phyloP scores from a whole-genome alignment of 257 asterid species.

The Salvia rosmarinus region DNA sequence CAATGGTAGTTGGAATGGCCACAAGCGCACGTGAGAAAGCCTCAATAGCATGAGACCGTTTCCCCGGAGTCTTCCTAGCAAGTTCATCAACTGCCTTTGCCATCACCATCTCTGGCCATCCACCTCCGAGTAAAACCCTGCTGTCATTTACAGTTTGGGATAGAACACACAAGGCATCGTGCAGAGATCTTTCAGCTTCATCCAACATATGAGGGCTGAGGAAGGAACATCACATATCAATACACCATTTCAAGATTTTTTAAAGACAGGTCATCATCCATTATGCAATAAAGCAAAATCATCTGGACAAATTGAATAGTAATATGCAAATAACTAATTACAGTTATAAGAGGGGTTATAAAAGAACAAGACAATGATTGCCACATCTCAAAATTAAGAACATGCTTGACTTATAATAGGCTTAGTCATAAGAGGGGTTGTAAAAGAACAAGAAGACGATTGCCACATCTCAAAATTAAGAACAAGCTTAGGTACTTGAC shows the following conservation, averaged over 20 bases:
- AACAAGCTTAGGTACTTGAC: background rate
- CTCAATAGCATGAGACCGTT: constrained; percentile 87
- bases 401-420: too few species aligned
- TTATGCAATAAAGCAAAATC: background rate
- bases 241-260: background rate
- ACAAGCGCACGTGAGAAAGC: constrained; percentile 85
- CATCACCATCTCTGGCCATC: constrained; percentile 98
- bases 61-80: constrained; percentile 86
- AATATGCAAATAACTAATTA: background rate
- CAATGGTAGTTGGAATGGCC: constrained; percentile 86
- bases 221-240: constrained; percentile 1
- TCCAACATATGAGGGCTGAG: constrained; percentile 89
- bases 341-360: background rate
- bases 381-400: background rate
- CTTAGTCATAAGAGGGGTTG: background rate
- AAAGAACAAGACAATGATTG: background rate
- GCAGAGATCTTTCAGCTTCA: constrained; percentile 92
- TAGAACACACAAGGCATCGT: constrained; percentile 89
- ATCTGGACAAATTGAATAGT: background rate
- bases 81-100: constrained; percentile 91
- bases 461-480: background rate
- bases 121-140: constrained; percentile 82
- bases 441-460: background rate
- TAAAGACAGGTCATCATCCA: background rate
- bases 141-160: constrained; percentile 92